Evolutionary conservation across 2,329 filamentous ascomycete genomes (phyloP).

Genomic region (Pseudomassariella vexata): DNA sequence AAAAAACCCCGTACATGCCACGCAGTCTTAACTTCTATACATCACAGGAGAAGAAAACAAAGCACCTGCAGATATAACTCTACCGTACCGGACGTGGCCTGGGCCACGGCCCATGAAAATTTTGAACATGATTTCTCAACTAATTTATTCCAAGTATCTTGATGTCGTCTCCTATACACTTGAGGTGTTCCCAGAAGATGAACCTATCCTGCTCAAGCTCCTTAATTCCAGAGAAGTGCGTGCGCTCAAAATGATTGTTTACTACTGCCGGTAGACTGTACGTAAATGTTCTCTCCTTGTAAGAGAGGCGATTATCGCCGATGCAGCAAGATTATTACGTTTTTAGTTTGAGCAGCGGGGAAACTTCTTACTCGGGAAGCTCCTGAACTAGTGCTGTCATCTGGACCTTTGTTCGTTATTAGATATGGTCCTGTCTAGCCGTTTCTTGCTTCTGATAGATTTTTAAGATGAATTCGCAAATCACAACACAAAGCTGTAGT

Average conservation of each 20-base stretch:
- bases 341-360: constrained; percentile 12
- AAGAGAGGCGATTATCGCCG: constrained; percentile 9
- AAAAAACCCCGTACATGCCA: too few relatives aligned
- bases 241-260: constrained; percentile 17
- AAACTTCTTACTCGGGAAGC: too few relatives aligned
- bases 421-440: constrained; percentile 4
- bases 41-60: too few relatives aligned
- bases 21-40: too few relatives aligned
- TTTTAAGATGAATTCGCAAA: constrained; percentile 8
- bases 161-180: constrained; percentile 11
- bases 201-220: constrained; percentile 8
- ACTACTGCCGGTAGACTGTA: constrained; percentile 9
- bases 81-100: too few relatives aligned
- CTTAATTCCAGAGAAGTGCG: constrained; percentile 12
- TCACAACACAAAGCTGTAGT: constrained; percentile 7
- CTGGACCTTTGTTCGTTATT: too few relatives aligned
- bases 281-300: constrained; percentile 11
- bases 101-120: constrained; percentile 9
- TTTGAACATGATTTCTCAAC: constrained; percentile 12
- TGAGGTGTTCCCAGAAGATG: constrained; percentile 11
- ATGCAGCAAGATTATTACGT: constrained; percentile 14
- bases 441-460: constrained; percentile 9
- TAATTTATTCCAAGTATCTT: constrained; percentile 11
- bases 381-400: neutral
- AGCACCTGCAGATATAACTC: too few relatives aligned